phyloP scores from a whole-genome alignment of 192 early-diverging fungal genomes.

The Backusella tarrabulga region DNA sequence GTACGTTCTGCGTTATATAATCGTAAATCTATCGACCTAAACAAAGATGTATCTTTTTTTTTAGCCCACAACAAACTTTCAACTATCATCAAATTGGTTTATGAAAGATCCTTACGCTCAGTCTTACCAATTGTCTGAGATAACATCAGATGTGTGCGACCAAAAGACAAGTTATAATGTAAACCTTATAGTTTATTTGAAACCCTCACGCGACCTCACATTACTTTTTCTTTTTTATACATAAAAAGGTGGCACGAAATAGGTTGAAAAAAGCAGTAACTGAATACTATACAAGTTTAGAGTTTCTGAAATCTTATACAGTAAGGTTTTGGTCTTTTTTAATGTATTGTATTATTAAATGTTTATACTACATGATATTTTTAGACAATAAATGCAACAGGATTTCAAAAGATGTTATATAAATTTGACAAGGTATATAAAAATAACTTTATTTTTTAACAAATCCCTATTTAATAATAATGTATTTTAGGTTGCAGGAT shows the following conservation, averaged over 20 bases:
- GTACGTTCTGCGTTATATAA: not conserved
- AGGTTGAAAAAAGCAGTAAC: slow-evolving; percentile 68
- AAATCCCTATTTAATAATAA: not conserved
- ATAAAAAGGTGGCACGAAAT: slow-evolving; percentile 37
- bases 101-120: not conserved
- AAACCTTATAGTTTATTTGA: not conserved
- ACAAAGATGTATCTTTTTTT: not conserved
- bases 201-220: slow-evolving; percentile 4
- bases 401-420: slow-evolving; percentile 68
- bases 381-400: slow-evolving; percentile 54
- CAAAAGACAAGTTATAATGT: slow-evolving; percentile 28
- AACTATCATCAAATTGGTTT: not conserved
- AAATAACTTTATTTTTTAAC: not conserved
- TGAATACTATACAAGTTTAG: slow-evolving; percentile 72
- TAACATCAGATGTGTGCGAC: not conserved
- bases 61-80: not conserved
- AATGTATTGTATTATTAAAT: not conserved
- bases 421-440: slow-evolving; percentile 68
- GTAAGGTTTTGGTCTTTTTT: slow-evolving; percentile 16
- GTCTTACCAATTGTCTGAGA: not conserved
- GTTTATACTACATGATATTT: not conserved
- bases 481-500: slow-evolving; percentile 37
- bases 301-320: slow-evolving; percentile 68
- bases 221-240: not conserved
- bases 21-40: not conserved